phyloP scores from a whole-genome alignment of 2,329 filamentous ascomycete genomes.

The Talaromyces sp. region DNA sequence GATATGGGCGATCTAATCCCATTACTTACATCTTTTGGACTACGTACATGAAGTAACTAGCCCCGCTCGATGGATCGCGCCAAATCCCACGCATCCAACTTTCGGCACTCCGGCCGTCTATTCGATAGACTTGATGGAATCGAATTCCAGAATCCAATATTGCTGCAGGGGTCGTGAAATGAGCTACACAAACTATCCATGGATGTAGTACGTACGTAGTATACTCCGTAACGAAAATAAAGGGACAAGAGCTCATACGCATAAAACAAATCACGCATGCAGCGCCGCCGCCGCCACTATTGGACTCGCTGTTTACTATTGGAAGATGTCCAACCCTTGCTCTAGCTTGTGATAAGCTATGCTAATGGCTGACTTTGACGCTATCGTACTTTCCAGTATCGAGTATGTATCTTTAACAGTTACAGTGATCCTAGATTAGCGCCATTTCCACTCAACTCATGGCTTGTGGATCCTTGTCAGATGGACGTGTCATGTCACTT shows the following conservation, averaged over 20 bases:
- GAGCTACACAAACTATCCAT: neutral
- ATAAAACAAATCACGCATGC: neutral
- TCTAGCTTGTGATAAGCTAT: conserved; percentile 9
- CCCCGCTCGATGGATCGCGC: neutral
- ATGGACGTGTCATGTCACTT: neutral
- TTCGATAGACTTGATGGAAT: neutral
- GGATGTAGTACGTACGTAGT: neutral
- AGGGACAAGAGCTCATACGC: neutral
- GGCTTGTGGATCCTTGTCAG: conserved; percentile 3
- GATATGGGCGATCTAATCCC: no score
- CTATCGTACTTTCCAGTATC: no score
- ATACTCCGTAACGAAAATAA: neutral
- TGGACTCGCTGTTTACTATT: neutral
- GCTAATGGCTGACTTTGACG: no score
- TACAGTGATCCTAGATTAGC: no score
- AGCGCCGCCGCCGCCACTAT: neutral
- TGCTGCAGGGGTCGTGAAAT: conserved; percentile 1
- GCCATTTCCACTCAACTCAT: conserved; percentile 2
- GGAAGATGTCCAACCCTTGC: neutral
- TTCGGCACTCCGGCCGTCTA: neutral
- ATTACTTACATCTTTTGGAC: no score
- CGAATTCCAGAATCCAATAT: neutral
- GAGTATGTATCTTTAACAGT: no score
- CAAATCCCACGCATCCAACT: no score
- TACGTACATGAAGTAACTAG: no score